Evolutionary conservation across 208 protist species (phyloP), one percentile per base, ranked within the genome.

Genomic region (Vickermania spadyakhi): DNA sequence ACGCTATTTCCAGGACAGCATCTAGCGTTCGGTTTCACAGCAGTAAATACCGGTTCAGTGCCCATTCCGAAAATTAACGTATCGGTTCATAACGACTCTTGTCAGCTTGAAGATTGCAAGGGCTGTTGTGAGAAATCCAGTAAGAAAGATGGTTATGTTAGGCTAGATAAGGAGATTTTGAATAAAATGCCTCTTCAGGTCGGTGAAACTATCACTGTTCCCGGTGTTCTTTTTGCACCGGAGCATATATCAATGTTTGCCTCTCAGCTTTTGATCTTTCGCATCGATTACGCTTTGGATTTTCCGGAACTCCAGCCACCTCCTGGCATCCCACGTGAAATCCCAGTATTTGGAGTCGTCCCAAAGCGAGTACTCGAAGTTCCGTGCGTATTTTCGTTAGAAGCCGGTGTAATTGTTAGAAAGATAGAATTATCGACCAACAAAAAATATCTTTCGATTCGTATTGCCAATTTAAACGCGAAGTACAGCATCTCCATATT

Each of bases 301-400:
- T 73, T 93, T 57, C 70, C 78, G 18, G 28, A 58, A 42, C 85
- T 85, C 22, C 66, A 64, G 14, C 77, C 81, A 49, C 89, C 89
- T 23, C 58, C 60, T 5, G 68, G 80, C 56, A 67, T 95, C n/a
- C 84, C 89, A 2, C 62, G 62, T n/a, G 82, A 82, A 1, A 79
- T 95, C 26, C 89, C 89, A 4, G 80, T 95, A 1, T 93, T 89
- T 72, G 89, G 79, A 42, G 79, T 95, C 55, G 89, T 93, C 56
- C 89, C 89, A 7, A 66, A 84, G 0, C 85, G 85, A 54, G 79
- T 93, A 4, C 78, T 77, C 14, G 84, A 95, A 68, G 91, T 85
- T n/a, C 77, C 73, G 22, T 76, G 92, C 70, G 78, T 83, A 1
- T 74, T 95, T n/a, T 89, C 83, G 64, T 69, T 89, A 26, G 72